A percentile compares a stretch with the other conserved stretches of the same genome.
Conservation (phyloP, 257 asterid species). For the Solanum medicagineum region DNA sequence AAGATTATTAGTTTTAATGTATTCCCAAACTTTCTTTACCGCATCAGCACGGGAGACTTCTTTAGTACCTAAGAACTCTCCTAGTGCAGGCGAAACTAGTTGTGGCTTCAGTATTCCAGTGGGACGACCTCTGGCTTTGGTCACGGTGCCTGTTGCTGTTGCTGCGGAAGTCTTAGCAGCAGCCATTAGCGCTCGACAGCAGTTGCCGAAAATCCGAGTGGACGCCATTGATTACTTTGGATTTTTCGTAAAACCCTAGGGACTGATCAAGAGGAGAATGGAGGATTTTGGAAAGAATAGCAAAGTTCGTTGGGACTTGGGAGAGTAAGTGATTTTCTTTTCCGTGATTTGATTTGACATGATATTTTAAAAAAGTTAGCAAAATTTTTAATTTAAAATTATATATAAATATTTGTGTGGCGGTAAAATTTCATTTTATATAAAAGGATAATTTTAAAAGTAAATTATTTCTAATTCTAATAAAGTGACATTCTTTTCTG, state of each 20-base stretch:
- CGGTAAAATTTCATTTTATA: too few relatives aligned
- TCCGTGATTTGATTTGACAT: too few relatives aligned
- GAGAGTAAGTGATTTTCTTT: background rate
- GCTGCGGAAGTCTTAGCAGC: slow-evolving; percentile 24
- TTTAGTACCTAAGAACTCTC: slow-evolving; percentile 10
- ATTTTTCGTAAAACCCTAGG: slow-evolving; percentile 18
- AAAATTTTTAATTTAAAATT: too few relatives aligned
- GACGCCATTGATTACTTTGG: slow-evolving; percentile 16
- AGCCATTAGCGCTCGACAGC: slow-evolving; percentile 28
- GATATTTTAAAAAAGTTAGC: too few relatives aligned
- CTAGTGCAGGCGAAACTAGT: slow-evolving; percentile 14
- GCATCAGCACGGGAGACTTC: slow-evolving; percentile 21
- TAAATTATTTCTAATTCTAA: too few relatives aligned
- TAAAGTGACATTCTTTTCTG: too few relatives aligned
- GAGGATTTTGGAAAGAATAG: background rate
- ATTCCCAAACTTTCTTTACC: slow-evolving; percentile 24
- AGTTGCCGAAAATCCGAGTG: slow-evolving; percentile 22
- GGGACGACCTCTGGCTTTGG: slow-evolving; percentile 1
- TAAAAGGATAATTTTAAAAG: too few relatives aligned
- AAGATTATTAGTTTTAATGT: slow-evolving; percentile 17
- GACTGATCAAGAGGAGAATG: background rate
- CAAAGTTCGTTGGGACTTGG: background rate
- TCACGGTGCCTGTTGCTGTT: slow-evolving; percentile 5
- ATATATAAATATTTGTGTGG: too few relatives aligned
- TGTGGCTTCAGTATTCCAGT: slow-evolving; percentile 3